Percentiles rank a stretch among this genome's conserved stretches.
Conservation (phyloP, 805 yeast genomes). For the Candida multigemmis region DNA sequence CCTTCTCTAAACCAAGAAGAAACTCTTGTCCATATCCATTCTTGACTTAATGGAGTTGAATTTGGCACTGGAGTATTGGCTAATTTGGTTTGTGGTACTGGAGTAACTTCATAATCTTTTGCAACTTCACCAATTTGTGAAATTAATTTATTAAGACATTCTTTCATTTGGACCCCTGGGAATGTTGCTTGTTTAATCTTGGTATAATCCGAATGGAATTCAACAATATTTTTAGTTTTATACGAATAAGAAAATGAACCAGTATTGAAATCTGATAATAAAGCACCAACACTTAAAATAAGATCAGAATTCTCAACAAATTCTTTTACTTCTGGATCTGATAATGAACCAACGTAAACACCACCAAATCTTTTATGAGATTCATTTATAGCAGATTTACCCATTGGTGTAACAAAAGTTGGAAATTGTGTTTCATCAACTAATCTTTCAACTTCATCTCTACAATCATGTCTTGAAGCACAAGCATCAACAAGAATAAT, state of each 20-base stretch:
- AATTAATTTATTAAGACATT: slow-evolving; percentile 37
- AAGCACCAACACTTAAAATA: slow-evolving; percentile 27
- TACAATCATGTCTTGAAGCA: slow-evolving; percentile 29
- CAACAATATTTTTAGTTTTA: slow-evolving; percentile 28
- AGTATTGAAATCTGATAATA: slow-evolving; percentile 32
- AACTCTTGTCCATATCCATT: slow-evolving; percentile 60
- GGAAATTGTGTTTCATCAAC: slow-evolving; percentile 32
- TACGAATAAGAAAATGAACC: slow-evolving; percentile 31
- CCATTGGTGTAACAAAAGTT: slow-evolving; percentile 32
- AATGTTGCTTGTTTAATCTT: slow-evolving; percentile 29
- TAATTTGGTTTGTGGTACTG: slow-evolving; percentile 46
- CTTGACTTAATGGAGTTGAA: slow-evolving; percentile 37
- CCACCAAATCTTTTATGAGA: slow-evolving; percentile 26
- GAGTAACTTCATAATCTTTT: slow-evolving; percentile 38
- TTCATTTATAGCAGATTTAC: slow-evolving; percentile 29
- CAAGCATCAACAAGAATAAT: slow-evolving; percentile 31
- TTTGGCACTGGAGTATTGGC: slow-evolving; percentile 33
- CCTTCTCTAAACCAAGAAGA: slow-evolving; percentile 57
- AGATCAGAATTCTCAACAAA: slow-evolving; percentile 29
- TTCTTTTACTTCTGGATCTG: slow-evolving; percentile 26
- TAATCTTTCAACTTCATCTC: slow-evolving; percentile 21
- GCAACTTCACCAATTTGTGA: slow-evolving; percentile 26
- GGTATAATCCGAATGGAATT: slow-evolving; percentile 33
- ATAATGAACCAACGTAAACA: slow-evolving; percentile 29
- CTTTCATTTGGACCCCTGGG: slow-evolving; percentile 35